Evolutionary conservation across 1,284 basidiomycete genomes (phyloP).

Genomic region (Rhizoctonia solani): DNA sequence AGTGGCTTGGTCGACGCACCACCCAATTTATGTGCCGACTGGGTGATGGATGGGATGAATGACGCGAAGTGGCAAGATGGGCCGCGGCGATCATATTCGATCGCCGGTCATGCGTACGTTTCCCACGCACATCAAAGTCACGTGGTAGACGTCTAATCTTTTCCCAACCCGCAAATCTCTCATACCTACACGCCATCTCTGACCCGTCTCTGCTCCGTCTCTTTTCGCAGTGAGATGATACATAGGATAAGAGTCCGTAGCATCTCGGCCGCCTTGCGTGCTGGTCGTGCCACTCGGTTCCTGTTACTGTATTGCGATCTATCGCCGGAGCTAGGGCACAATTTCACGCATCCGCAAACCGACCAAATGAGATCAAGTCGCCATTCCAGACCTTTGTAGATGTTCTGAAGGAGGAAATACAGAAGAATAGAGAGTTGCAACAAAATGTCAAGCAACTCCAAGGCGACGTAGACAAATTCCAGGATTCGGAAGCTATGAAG

Average conservation of each 20-base stretch:
- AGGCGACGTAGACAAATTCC: constrained; percentile 95
- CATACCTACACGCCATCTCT: not conserved
- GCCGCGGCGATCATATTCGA: constrained; percentile 23
- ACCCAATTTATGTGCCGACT: too few relatives aligned
- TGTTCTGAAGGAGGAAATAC: constrained; percentile 87
- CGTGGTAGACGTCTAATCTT: constrained; percentile 21
- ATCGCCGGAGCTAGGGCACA: constrained; percentile 9
- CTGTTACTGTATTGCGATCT: constrained; percentile 6
- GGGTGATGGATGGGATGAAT: too few relatives aligned
- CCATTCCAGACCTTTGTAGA: constrained; percentile 97
- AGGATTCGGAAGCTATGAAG: constrained; percentile 97
- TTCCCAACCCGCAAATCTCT: constrained; percentile 20
- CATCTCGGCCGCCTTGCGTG: not conserved
- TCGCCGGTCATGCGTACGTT: constrained; percentile 13
- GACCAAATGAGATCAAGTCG: constrained; percentile 72
- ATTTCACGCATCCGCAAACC: constrained; percentile 70
- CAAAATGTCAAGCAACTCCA: constrained; percentile 97
- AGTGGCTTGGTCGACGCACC: not conserved
- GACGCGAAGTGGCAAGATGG: too few relatives aligned
- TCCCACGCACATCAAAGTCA: constrained; percentile 3
- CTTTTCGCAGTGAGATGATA: not conserved
- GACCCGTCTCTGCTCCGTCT: not conserved
- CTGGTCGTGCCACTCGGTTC: constrained; percentile 1
- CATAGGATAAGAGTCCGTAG: constrained; percentile 15
- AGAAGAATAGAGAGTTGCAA: constrained; percentile 92